Percentiles rank a stretch among this genome's conserved stretches.
Conservation (phyloP, 805 yeast genomes). For the Metschnikowia colocasiae region DNA sequence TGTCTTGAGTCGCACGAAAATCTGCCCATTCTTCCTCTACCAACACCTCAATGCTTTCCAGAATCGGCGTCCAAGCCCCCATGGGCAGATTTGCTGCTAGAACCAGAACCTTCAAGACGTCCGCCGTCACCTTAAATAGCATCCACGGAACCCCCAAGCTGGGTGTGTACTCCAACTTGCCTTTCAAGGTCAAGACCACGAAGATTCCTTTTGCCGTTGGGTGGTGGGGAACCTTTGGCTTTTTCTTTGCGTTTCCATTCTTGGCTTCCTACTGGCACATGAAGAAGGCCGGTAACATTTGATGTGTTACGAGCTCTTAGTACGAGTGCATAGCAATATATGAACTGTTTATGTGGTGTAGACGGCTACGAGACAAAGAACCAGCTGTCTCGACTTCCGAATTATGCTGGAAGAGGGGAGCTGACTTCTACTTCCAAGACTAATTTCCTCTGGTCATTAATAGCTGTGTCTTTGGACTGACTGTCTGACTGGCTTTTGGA, state of each 20-base stretch:
- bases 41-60: conserved; percentile 22
- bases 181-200: conserved; percentile 92
- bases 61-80: conserved; percentile 21
- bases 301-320: neutral
- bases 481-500: no score
- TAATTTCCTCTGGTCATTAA: no score
- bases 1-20: neutral
- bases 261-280: conserved; percentile 74
- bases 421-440: no score
- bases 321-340: conserved; percentile 4
- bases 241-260: conserved; percentile 55
- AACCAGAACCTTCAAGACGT: conserved; percentile 43
- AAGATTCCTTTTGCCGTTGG: conserved; percentile 81
- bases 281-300: conserved; percentile 74
- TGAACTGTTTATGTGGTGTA: conserved; percentile 14
- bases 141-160: conserved; percentile 38
- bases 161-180: conserved; percentile 89
- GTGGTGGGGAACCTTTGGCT: conserved; percentile 68
- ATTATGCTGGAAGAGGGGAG: no score
- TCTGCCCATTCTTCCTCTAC: neutral
- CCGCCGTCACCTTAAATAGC: conserved; percentile 37
- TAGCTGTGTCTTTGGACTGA: no score
- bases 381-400: no score
- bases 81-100: conserved; percentile 11
- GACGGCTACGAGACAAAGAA: neutral